Evolutionary conservation across 768 basidiomycete species (phyloP).

Genomic region (Leccinum broughii): DNA sequence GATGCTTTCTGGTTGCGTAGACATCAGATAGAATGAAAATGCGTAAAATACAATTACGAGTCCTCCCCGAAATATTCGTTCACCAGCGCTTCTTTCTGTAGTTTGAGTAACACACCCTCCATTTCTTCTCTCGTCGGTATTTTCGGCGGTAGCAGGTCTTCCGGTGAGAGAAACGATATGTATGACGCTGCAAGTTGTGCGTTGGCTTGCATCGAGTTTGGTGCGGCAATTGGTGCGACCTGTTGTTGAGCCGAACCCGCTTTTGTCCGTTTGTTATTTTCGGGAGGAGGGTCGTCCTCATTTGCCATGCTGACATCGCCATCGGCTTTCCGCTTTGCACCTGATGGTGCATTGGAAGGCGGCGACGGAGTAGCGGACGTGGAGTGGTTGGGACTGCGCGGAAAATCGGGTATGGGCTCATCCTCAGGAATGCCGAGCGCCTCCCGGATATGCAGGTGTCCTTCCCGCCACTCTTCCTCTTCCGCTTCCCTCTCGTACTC

Average conservation of each 20-base stretch:
- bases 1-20: not conserved
- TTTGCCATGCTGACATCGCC: slow-evolving; percentile 39
- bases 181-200: slow-evolving; percentile 65
- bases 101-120: slow-evolving; percentile 70
- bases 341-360: slow-evolving; percentile 20
- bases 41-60: slow-evolving; percentile 14
- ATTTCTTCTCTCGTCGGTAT: slow-evolving; percentile 77
- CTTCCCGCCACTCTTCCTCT: slow-evolving; percentile 72
- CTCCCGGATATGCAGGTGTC: slow-evolving; percentile 54
- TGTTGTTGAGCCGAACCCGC: slow-evolving; percentile 13
- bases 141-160: slow-evolving; percentile 72
- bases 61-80: slow-evolving; percentile 76
- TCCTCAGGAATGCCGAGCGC: slow-evolving; percentile 52
- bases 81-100: slow-evolving; percentile 79
- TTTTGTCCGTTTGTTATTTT: slow-evolving; percentile 35
- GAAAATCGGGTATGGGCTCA: slow-evolving; percentile 52
- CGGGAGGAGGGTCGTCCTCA: slow-evolving; percentile 27
- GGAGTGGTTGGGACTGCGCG: slow-evolving; percentile 29
- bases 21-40: too few relatives aligned
- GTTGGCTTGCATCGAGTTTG: slow-evolving; percentile 27
- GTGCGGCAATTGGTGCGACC: slow-evolving; percentile 1
- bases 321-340: slow-evolving; percentile 59
- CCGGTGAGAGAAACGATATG: slow-evolving; percentile 73
- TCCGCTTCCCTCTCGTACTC: slow-evolving; percentile 72
- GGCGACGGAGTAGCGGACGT: slow-evolving; percentile 17